These are phyloP conservation scores for Fagus crenata DNA, from an alignment of 306 rosid species.

Conservation along the genomic window DNA sequence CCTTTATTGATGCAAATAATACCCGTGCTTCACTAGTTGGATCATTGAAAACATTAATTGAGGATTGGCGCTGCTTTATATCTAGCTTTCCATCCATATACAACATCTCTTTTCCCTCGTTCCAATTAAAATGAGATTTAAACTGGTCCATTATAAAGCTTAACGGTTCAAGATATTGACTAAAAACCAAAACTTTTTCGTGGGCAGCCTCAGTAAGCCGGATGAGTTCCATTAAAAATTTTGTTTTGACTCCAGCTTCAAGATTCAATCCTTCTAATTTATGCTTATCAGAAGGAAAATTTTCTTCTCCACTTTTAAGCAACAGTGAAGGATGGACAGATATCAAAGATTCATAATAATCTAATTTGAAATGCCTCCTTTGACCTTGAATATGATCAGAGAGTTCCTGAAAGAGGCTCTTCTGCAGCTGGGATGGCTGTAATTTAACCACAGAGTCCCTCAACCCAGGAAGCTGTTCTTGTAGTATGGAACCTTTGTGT, in stretches of 20 bases:
- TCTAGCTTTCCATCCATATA: slow-evolving; percentile 46
- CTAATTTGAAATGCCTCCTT: slow-evolving; percentile 23
- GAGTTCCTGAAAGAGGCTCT: slow-evolving; percentile 19
- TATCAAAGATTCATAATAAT: slow-evolving; percentile 38
- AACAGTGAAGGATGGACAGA: slow-evolving; percentile 59
- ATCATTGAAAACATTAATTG: slow-evolving; percentile 48
- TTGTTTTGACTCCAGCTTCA: slow-evolving; percentile 48
- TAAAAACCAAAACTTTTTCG: slow-evolving; percentile 65
- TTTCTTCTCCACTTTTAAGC: not conserved
- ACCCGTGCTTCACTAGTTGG: slow-evolving; percentile 43
- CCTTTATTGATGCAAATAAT: slow-evolving; percentile 57
- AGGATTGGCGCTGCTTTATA: slow-evolving; percentile 41
- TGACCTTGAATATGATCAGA: not conserved
- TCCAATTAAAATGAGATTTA: slow-evolving; percentile 42
- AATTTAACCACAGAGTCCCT: slow-evolving; percentile 28
- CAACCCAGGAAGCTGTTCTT: slow-evolving; percentile 57
- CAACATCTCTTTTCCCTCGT: slow-evolving; percentile 43
- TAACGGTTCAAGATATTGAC: slow-evolving; percentile 52
- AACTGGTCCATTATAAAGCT: slow-evolving; percentile 37
- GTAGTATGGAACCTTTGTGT: slow-evolving; percentile 44
- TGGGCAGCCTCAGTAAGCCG: slow-evolving; percentile 33
- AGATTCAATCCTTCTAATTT: slow-evolving; percentile 28
- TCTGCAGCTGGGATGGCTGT: slow-evolving; percentile 32
- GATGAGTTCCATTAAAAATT: slow-evolving; percentile 49
- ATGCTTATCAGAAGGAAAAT: not conserved